Evolutionary conservation across 805 yeast species (phyloP).

Genomic region (Zygosaccharomyces pseudorouxii): DNA sequence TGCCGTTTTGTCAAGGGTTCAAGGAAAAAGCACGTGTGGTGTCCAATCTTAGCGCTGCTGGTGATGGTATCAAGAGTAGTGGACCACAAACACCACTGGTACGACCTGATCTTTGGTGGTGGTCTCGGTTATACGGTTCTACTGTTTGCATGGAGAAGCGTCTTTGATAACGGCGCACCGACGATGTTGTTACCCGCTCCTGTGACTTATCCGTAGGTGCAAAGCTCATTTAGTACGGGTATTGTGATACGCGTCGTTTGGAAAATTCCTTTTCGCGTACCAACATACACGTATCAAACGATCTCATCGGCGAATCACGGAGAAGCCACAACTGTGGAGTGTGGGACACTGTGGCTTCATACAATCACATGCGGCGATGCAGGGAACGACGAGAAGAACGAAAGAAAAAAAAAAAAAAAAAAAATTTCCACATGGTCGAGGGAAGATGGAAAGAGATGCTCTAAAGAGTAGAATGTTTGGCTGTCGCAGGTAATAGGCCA

Average conservation of each 20-base stretch:
- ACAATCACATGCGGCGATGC: background rate
- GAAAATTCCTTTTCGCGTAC: background rate
- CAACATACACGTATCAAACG: background rate
- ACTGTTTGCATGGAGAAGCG: conserved; percentile 15
- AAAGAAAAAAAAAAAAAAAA: conserved; percentile 2
- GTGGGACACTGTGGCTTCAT: conserved; percentile 1
- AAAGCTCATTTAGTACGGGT: background rate
- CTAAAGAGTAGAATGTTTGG: background rate
- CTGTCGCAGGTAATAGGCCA: background rate
- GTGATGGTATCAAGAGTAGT: conserved; percentile 29
- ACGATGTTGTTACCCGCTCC: conserved; percentile 1
- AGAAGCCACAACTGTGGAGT: background rate
- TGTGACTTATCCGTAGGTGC: background rate
- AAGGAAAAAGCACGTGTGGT: conserved; percentile 26
- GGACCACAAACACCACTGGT: conserved; percentile 34
- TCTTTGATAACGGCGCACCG: conserved; percentile 5
- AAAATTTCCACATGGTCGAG: background rate
- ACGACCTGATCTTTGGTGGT: conserved; percentile 28
- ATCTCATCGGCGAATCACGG: background rate
- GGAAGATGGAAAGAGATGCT: background rate
- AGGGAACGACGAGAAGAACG: background rate
- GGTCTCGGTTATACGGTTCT: conserved; percentile 18
- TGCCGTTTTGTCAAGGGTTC: conserved; percentile 16
- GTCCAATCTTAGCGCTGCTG: conserved; percentile 19
- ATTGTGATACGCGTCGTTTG: background rate